A percentile compares a stretch with the other conserved stretches of the same genome.
phyloP scores from a whole-genome alignment of 148 eudicot genomes.

The Rheum nobile region DNA sequence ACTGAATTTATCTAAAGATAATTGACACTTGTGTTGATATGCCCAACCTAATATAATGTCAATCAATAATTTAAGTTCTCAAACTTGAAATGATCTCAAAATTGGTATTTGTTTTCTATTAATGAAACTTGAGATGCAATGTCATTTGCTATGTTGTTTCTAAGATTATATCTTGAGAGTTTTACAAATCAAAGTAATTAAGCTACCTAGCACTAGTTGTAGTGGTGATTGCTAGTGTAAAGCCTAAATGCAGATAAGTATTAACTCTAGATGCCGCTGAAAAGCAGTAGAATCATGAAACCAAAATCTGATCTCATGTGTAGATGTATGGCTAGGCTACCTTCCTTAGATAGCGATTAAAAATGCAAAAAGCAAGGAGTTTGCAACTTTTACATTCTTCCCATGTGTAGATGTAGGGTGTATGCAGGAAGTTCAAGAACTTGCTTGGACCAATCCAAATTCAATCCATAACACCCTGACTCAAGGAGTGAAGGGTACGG shows the following conservation, averaged over 20 bases:
- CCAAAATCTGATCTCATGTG: neutral
- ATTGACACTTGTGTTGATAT: neutral
- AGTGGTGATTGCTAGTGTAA: neutral
- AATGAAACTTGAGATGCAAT: too few relatives aligned
- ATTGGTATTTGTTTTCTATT: too few relatives aligned
- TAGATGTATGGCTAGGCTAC: neutral
- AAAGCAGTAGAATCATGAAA: neutral
- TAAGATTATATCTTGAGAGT: too few relatives aligned
- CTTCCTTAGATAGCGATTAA: neutral
- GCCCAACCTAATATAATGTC: neutral
- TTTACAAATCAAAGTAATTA: too few relatives aligned
- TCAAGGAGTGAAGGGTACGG: too few relatives aligned
- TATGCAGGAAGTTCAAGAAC: too few relatives aligned
- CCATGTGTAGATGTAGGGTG: too few relatives aligned
- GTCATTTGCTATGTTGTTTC: neutral
- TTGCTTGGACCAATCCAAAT: too few relatives aligned
- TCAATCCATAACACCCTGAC: too few relatives aligned
- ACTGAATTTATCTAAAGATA: neutral
- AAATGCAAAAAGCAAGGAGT: neutral
- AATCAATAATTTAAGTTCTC: neutral
- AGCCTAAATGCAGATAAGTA: neutral
- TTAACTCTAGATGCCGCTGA: neutral
- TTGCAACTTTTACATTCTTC: too few relatives aligned
- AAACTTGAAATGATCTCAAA: too few relatives aligned
- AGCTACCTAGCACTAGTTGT: neutral